phyloP scores from a whole-genome alignment of 331 rosid genomes.

The Phaseolus coccineus region DNA sequence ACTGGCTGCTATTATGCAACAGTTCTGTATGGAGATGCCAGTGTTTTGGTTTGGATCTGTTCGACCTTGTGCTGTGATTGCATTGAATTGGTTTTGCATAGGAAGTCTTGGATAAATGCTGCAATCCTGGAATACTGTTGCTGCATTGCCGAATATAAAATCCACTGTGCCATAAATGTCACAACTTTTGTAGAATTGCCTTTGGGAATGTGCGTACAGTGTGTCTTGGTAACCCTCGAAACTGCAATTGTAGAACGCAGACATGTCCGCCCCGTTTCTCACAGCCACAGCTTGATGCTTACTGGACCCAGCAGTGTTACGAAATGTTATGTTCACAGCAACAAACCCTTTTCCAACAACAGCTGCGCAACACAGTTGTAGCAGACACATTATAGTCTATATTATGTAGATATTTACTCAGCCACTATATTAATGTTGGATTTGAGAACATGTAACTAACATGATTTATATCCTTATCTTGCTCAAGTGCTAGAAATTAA shows the following conservation, averaged over 20 bases:
- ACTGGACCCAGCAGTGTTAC: conserved; percentile 43
- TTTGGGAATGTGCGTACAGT: conserved; percentile 39
- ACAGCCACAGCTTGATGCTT: conserved; percentile 54
- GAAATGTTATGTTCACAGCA: conserved; percentile 49
- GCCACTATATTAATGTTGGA: neutral
- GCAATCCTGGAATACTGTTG: conserved; percentile 50
- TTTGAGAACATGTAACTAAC: neutral
- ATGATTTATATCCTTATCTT: neutral
- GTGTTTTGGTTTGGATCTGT: conserved; percentile 57
- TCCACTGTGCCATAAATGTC: conserved; percentile 58
- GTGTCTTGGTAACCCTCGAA: conserved; percentile 58
- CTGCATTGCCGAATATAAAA: conserved; percentile 59
- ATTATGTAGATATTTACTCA: too few relatives aligned
- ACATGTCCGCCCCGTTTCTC: conserved; percentile 48
- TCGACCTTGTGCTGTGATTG: conserved; percentile 56
- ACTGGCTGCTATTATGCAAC: conserved; percentile 35
- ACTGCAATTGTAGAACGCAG: conserved; percentile 50
- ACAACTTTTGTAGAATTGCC: conserved; percentile 53
- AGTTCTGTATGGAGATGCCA: conserved; percentile 51
- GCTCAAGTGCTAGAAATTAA: neutral
- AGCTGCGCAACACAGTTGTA: conserved; percentile 25
- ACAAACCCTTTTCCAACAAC: conserved; percentile 50
- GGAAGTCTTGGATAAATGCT: conserved; percentile 44
- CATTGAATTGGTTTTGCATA: conserved; percentile 46
- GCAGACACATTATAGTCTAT: conserved; percentile 19